Evolutionary conservation across 305 asterid species (phyloP).

Genomic region (Fraxinus paxiana): DNA sequence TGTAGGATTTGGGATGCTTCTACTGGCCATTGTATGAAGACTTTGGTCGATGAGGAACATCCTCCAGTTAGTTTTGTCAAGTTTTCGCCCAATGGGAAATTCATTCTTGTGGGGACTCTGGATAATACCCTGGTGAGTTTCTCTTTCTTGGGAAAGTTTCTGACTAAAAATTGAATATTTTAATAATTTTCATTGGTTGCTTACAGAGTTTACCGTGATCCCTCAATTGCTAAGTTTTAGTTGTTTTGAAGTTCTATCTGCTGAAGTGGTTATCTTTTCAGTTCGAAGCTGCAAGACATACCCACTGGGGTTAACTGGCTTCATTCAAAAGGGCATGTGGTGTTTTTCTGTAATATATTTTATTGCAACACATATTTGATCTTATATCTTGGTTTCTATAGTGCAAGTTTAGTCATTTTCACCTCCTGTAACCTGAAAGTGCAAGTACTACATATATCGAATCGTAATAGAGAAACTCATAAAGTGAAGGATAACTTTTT

Average conservation of each 20-base stretch:
- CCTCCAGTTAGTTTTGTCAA: slow-evolving; percentile 65
- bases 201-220: background rate
- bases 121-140: slow-evolving; percentile 78
- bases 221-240: background rate
- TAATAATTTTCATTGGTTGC: background rate
- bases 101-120: slow-evolving; percentile 75
- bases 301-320: background rate
- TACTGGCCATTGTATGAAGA: slow-evolving; percentile 93
- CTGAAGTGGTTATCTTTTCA: background rate
- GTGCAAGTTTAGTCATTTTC: background rate
- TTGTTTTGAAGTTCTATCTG: background rate
- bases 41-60: slow-evolving; percentile 85
- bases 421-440: background rate
- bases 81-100: slow-evolving; percentile 46
- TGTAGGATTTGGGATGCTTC: slow-evolving; percentile 97
- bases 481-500: background rate
- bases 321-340: background rate
- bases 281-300: background rate
- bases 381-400: background rate
- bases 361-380: background rate
- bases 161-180: background rate
- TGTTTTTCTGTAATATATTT: background rate
- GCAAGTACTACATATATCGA: background rate
- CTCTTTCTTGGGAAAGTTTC: slow-evolving; percentile 6
- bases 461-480: background rate